phyloP scores from a whole-genome alignment of 805 yeast species.

The Metschnikowia baotianmanensis region DNA sequence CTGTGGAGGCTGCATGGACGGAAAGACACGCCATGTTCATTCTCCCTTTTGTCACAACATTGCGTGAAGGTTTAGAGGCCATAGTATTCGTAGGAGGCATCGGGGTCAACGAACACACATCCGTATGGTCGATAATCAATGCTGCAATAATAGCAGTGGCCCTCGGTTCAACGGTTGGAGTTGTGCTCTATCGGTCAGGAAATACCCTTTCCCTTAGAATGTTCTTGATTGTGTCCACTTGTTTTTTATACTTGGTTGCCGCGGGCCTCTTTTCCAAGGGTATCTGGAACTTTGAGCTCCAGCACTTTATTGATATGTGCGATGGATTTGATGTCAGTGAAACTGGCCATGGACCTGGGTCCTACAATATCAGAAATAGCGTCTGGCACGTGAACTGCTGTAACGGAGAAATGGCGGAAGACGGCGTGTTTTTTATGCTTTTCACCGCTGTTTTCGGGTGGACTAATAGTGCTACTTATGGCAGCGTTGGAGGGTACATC shows the following conservation, averaged over 20 bases:
- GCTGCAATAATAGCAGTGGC: constrained; percentile 84
- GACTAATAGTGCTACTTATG: constrained; percentile 92
- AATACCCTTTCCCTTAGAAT: constrained; percentile 78
- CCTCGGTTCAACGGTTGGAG: constrained; percentile 74
- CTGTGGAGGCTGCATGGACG: constrained; percentile 25
- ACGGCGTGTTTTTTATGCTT: constrained; percentile 83
- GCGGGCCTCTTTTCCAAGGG: constrained; percentile 94
- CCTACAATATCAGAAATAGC: constrained; percentile 72
- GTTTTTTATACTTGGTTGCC: constrained; percentile 81
- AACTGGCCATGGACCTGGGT: constrained; percentile 90
- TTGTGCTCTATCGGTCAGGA: constrained; percentile 75
- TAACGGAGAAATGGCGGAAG: constrained; percentile 72
- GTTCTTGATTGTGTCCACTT: constrained; percentile 83
- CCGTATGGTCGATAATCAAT: constrained; percentile 82
- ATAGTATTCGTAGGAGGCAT: constrained; percentile 47
- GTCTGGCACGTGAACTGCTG: constrained; percentile 99
- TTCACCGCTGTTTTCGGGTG: constrained; percentile 87
- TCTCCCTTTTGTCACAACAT: constrained; percentile 83
- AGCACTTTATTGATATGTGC: constrained; percentile 54
- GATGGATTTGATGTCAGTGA: constrained; percentile 97
- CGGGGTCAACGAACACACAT: constrained; percentile 27
- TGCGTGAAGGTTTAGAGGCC: constrained; percentile 83
- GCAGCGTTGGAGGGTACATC: constrained; percentile 73
- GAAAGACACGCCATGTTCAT: constrained; percentile 85
- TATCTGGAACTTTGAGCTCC: constrained; percentile 85